A percentile compares a stretch with the other conserved stretches of the same genome.
Conservation (phyloP, 2,329 filamentous ascomycete genomes). For the Aspergillus felis region DNA sequence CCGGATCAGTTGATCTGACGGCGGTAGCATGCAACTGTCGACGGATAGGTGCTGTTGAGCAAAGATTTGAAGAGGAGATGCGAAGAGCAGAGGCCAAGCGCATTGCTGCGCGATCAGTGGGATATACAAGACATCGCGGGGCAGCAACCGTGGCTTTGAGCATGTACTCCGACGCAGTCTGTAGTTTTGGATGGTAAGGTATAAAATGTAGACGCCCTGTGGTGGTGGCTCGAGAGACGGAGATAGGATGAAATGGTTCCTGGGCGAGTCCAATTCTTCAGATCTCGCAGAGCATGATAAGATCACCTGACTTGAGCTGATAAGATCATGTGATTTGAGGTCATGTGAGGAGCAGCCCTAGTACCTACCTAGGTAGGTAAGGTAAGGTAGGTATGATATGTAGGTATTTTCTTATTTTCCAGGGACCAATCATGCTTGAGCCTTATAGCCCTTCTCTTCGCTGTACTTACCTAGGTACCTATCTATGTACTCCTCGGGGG, state of each 20-base stretch:
- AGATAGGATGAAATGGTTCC: not conserved
- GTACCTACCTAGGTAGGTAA: too few relatives aligned
- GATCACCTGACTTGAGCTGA: not conserved
- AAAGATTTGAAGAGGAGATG: slow-evolving; percentile 2
- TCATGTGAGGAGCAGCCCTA: not conserved
- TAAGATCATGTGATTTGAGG: not conserved
- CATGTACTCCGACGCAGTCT: slow-evolving; percentile 11
- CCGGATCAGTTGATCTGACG: slow-evolving; percentile 11
- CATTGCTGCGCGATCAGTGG: slow-evolving; percentile 22
- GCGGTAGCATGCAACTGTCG: slow-evolving; percentile 11
- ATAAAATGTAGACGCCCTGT: not conserved
- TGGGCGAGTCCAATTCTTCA: not conserved
- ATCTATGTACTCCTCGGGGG: too few relatives aligned
- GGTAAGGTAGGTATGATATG: too few relatives aligned
- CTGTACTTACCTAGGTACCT: too few relatives aligned
- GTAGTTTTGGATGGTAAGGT: not conserved
- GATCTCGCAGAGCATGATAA: not conserved
- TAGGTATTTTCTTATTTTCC: too few relatives aligned
- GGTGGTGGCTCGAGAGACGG: too few relatives aligned
- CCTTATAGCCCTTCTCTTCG: too few relatives aligned
- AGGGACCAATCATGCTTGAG: too few relatives aligned
- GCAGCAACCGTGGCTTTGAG: slow-evolving; percentile 1
- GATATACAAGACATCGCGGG: slow-evolving; percentile 13
- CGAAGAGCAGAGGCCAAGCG: slow-evolving; percentile 13
- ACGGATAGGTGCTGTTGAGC: not conserved